phyloP scores from a whole-genome alignment of 2,329 filamentous ascomycete species.

The Stachybotrys elegans region DNA sequence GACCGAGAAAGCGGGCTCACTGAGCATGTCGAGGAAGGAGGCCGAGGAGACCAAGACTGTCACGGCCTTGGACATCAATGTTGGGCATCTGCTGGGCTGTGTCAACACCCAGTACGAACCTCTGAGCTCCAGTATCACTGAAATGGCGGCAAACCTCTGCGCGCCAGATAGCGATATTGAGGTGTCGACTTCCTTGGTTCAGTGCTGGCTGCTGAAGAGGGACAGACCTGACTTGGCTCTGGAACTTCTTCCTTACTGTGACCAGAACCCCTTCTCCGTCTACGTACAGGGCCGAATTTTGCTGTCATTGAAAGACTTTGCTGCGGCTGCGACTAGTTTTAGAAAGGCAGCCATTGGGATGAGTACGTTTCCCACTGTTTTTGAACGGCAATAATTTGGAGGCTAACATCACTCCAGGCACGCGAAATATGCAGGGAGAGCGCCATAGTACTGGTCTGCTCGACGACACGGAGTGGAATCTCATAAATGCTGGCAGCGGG shows the following conservation, averaged over 20 bases:
- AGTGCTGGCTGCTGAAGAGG: slow-evolving; percentile 56
- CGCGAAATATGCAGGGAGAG: slow-evolving; percentile 39
- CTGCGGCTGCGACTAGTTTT: slow-evolving; percentile 70
- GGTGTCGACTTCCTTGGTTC: slow-evolving; percentile 53
- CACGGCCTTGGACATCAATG: slow-evolving; percentile 55
- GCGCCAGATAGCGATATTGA: slow-evolving; percentile 62
- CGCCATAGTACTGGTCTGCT: slow-evolving; percentile 63
- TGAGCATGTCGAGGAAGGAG: slow-evolving; percentile 31
- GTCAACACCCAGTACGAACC: slow-evolving; percentile 44
- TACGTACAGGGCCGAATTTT: slow-evolving; percentile 83
- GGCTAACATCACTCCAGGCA: slow-evolving; percentile 33
- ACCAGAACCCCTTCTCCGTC: slow-evolving; percentile 57
- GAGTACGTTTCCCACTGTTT: slow-evolving; percentile 49
- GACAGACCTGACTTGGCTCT: slow-evolving; percentile 55
- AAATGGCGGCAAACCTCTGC: slow-evolving; percentile 61
- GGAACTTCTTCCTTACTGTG: slow-evolving; percentile 51
- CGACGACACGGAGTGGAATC: slow-evolving; percentile 67
- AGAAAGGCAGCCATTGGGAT: slow-evolving; percentile 77
- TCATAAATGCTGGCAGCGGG: slow-evolving; percentile 67
- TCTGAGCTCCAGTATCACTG: slow-evolving; percentile 57
- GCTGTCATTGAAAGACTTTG: slow-evolving; percentile 68
- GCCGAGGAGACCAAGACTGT: slow-evolving; percentile 43
- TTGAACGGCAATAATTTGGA: neutral
- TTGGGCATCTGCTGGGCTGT: slow-evolving; percentile 60
- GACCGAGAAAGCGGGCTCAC: slow-evolving; percentile 26